These are phyloP conservation scores for Solanum medicagineum DNA, from an alignment of 257 asterid species.

Conservation along the genomic window DNA sequence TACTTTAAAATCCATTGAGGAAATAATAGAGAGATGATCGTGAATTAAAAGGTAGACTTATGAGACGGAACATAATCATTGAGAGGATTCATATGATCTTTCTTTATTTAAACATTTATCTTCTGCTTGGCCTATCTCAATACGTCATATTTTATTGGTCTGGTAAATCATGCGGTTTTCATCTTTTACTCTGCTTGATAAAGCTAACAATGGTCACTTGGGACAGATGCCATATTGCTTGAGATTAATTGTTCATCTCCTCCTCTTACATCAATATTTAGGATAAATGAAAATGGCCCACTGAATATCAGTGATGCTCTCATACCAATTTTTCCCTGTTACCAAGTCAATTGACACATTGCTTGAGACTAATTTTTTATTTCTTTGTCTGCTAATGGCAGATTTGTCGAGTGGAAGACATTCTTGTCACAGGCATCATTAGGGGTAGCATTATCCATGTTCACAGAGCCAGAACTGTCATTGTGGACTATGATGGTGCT, in stretches of 20 bases:
- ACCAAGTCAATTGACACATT: not conserved
- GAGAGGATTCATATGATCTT: not conserved
- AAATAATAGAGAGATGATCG: not conserved
- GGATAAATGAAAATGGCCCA: not conserved
- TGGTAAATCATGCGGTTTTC: not conserved
- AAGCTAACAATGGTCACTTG: not conserved
- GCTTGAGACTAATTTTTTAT: not conserved
- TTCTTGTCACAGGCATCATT: constrained; percentile 63
- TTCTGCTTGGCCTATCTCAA: not conserved
- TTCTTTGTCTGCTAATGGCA: constrained; percentile 17
- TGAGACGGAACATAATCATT: not conserved
- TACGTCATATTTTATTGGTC: not conserved
- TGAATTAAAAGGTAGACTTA: not conserved
- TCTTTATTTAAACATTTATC: not conserved
- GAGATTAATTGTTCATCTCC: not conserved
- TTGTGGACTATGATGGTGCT: constrained; percentile 61
- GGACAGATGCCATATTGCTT: not conserved
- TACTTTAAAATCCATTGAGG: not conserved
- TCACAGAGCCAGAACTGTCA: constrained; percentile 84
- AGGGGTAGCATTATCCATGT: constrained; percentile 89
- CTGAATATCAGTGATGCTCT: not conserved
- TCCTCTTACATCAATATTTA: not conserved
- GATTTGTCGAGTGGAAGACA: constrained; percentile 97
- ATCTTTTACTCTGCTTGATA: not conserved
- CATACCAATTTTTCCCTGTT: not conserved